A percentile compares a stretch with the other conserved stretches of the same genome.
phyloP scores from a whole-genome alignment of 768 basidiomycete genomes.

The Strobilomyces echinocephalus region DNA sequence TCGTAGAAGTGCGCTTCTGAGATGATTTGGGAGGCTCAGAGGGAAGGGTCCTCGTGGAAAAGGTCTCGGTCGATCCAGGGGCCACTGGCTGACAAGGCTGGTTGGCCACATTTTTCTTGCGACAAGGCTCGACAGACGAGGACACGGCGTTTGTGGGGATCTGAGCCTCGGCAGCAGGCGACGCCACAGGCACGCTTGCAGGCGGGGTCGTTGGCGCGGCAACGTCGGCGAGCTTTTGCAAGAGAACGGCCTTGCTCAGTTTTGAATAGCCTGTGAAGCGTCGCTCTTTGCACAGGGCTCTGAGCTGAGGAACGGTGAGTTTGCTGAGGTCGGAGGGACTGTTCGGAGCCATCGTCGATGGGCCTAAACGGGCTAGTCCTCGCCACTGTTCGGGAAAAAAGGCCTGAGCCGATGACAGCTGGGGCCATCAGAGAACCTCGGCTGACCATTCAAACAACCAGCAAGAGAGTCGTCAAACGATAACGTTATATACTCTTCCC shows the following conservation, averaged over 20 bases:
- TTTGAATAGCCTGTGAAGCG: conserved; percentile 64
- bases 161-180: background rate
- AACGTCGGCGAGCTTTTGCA: conserved; percentile 40
- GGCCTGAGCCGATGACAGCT: too few species aligned
- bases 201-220: background rate
- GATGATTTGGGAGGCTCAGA: background rate
- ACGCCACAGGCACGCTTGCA: background rate
- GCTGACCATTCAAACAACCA: too few species aligned
- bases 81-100: background rate
- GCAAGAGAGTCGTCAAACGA: too few species aligned
- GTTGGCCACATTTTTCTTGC: background rate
- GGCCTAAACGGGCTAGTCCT: too few species aligned
- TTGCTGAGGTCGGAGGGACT: conserved; percentile 24
- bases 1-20: background rate
- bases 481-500: too few species aligned
- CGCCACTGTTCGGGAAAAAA: too few species aligned
- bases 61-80: background rate
- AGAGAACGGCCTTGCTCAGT: conserved; percentile 51
- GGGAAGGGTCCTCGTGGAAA: background rate
- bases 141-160: background rate
- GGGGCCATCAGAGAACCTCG: too few species aligned
- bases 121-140: background rate
- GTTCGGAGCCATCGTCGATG: conserved; percentile 9
- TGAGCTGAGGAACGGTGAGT: conserved; percentile 60
- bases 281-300: conserved; percentile 61